A percentile compares a stretch with the other conserved stretches of the same genome.
Evolutionary conservation across 2,329 filamentous ascomycete genomes (phyloP).

Genomic region (Pezicula neosporulosa): DNA sequence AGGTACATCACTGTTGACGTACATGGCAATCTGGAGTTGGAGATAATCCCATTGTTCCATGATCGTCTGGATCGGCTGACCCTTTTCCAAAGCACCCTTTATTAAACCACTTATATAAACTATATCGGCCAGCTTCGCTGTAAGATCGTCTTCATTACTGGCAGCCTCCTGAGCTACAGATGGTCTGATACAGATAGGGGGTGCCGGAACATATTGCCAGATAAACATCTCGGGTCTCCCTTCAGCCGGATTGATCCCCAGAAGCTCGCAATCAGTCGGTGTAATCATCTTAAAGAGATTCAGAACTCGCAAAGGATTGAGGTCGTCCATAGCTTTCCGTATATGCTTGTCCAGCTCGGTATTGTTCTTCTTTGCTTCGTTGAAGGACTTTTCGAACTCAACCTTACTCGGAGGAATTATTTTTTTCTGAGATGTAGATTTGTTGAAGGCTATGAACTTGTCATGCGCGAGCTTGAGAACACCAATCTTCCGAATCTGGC

Average conservation of each 20-base stretch:
- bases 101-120: constrained; percentile 89
- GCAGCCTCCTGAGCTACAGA: constrained; percentile 91
- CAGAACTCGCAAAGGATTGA: constrained; percentile 84
- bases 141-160: constrained; percentile 94
- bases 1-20: constrained; percentile 95
- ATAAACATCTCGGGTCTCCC: constrained; percentile 94
- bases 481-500: constrained; percentile 85
- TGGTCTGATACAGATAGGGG: constrained; percentile 89
- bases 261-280: constrained; percentile 81
- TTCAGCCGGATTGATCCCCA: constrained; percentile 83
- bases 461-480: constrained; percentile 94
- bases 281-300: constrained; percentile 90
- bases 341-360: constrained; percentile 86
- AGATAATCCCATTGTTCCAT: constrained; percentile 99
- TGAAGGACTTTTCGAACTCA: constrained; percentile 82
- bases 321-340: constrained; percentile 88
- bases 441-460: constrained; percentile 84
- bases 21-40: constrained; percentile 92
- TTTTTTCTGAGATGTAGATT: constrained; percentile 84
- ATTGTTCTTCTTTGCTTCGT: constrained; percentile 72
- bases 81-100: constrained; percentile 75
- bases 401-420: constrained; percentile 76
- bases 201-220: constrained; percentile 93
- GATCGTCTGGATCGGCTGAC: constrained; percentile 80
- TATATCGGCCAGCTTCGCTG: constrained; percentile 95